phyloP scores from a whole-genome alignment of 768 basidiomycete species.

The Russula virescens region DNA sequence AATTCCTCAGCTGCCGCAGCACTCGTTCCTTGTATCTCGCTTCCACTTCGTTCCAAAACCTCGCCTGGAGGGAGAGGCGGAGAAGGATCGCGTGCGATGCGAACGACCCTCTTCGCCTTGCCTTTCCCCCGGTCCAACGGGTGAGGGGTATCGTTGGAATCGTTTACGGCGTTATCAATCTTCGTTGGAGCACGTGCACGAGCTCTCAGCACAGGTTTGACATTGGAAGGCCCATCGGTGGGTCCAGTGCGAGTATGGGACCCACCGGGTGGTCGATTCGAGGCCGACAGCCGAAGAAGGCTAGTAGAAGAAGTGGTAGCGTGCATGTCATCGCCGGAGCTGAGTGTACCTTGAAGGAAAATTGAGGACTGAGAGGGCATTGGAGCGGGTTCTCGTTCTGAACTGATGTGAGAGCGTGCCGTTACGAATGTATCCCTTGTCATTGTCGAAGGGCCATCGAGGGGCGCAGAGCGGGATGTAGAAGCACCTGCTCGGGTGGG shows the following conservation, averaged over 20 bases:
- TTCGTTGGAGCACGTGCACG: conserved; percentile 2
- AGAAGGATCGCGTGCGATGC: conserved; percentile 25
- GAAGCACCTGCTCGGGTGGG: not conserved
- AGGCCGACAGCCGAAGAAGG: not conserved
- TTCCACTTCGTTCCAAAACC: conserved; percentile 59
- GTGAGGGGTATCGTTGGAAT: not conserved
- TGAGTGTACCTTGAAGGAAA: not conserved
- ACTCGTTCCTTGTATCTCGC: conserved; percentile 55
- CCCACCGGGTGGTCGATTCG: not conserved
- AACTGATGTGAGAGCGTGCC: conserved; percentile 29
- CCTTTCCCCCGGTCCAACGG: conserved; percentile 25
- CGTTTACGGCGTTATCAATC: conserved; percentile 1
- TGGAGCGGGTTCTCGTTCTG: conserved; percentile 17
- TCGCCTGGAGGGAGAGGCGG: conserved; percentile 50
- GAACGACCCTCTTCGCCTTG: conserved; percentile 20
- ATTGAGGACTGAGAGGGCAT: conserved; percentile 19
- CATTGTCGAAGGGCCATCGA: conserved; percentile 16
- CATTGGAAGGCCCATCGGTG: not conserved
- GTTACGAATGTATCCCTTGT: conserved; percentile 30
- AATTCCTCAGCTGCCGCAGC: conserved; percentile 47
- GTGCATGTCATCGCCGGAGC: not conserved
- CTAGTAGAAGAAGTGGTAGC: conserved; percentile 8
- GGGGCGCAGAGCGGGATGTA: not conserved
- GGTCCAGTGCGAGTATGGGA: not conserved
- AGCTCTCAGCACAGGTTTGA: conserved; percentile 5